Base-by-base conservation (phyloP, 768 basidiomycete species). In the Kwoniella dendrophila region DNA sequence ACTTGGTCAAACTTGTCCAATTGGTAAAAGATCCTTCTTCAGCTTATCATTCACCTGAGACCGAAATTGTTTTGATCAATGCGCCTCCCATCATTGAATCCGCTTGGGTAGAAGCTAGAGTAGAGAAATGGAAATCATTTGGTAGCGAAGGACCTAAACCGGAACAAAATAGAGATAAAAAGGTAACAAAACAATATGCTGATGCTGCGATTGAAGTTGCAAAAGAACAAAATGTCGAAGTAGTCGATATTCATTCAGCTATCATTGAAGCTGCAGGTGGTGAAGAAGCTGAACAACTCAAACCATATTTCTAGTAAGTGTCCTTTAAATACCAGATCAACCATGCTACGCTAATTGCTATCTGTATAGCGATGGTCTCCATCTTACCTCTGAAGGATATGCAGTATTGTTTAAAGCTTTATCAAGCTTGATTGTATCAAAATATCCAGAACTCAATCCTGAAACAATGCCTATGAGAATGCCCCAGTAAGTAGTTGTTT, bases 21-120 rank as follows among this genome's bases (percentile, higher is more conserved):
- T 81, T 87, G 74, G 82, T 92, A 47, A 84, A 81, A 50, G 84
- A 85, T 2, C 84, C 88, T 0, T 77, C 81, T 16, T 91, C 90
- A 4, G 74, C 81, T 22, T 83, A 84, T 71, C 85, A 89, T 80
- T 88, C 88, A 10, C 87, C 89, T 1, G 70, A 82, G 18, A 94
- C 92, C 47, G 83, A 84, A 56, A 83, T 95, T 69, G 80, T 96
- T 54, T 82, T 97, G 58, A 85, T 94, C 60, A 90, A 89, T 14
- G 90, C 93, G 12, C 90, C 92, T 3, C 93, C 93, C 1, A 83
- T 92, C 55, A 89, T 72, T 22, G 58, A 59, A 4, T 45, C 24
- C 40, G 43, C 51, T 14, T 34, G 64, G 53, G 47, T 52, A 14
- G 48, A 56, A n/a, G 47, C 88, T 69, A 85, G 85, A 4, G 68